These are phyloP conservation scores for Nissolia schottii DNA, from an alignment of 306 rosid species.

Conservation along the genomic window DNA sequence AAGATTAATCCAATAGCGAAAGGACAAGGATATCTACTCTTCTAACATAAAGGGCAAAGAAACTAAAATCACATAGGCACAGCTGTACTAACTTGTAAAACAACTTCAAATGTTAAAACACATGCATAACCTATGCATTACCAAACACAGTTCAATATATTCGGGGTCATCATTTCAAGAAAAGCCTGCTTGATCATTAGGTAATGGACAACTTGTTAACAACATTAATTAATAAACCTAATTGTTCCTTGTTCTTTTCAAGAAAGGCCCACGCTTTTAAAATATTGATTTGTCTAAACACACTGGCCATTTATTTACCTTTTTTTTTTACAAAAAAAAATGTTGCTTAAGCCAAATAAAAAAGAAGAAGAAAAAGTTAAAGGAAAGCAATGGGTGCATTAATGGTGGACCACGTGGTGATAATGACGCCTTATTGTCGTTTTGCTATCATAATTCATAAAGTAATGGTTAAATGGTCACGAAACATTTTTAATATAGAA, in stretches of 20 bases:
- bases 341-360: conserved; percentile 8
- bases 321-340: neutral
- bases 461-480: too few relatives aligned
- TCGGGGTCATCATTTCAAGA: conserved; percentile 27
- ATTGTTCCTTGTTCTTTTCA: conserved; percentile 35
- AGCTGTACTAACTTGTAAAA: conserved; percentile 23
- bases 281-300: neutral
- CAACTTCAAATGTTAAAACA: conserved; percentile 18
- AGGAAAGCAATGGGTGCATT: conserved; percentile 24
- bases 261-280: conserved; percentile 22
- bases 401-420: conserved; percentile 41
- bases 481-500: too few relatives aligned
- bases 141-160: conserved; percentile 26
- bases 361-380: conserved; percentile 8
- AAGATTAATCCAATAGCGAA: conserved; percentile 15
- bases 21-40: neutral
- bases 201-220: conserved; percentile 28
- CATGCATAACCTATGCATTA: conserved; percentile 9
- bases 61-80: neutral
- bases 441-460: conserved; percentile 25
- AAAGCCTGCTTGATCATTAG: conserved; percentile 16
- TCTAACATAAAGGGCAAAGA: neutral
- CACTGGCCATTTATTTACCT: conserved; percentile 19
- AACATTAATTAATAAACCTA: conserved; percentile 1
- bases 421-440: conserved; percentile 34